Evolutionary conservation across 106 monocot species (phyloP).

Genomic region (Triglochin maritima): DNA sequence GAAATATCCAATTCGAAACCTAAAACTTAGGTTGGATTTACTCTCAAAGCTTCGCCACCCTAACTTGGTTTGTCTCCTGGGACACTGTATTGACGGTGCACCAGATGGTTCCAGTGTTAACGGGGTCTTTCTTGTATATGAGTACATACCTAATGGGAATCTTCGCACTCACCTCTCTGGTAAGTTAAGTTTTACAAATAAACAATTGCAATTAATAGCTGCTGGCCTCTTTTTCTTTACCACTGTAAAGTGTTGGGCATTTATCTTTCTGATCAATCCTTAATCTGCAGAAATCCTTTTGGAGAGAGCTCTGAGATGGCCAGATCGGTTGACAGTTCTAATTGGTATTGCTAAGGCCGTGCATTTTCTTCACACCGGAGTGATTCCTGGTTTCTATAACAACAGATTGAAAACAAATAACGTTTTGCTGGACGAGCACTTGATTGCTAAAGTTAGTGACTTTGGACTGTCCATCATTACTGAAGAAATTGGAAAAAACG

Average conservation of each 20-base stretch:
- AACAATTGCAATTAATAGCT: too few relatives aligned
- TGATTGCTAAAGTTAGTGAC: constrained; percentile 73
- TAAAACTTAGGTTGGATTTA: constrained; percentile 83
- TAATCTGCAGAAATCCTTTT: constrained; percentile 31
- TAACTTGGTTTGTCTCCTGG: constrained; percentile 84
- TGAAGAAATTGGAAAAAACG: constrained; percentile 69
- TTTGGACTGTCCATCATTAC: constrained; percentile 89
- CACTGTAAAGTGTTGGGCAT: background rate
- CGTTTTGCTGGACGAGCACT: constrained; percentile 84
- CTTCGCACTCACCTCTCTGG: constrained; percentile 63
- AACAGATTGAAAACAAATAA: constrained; percentile 56
- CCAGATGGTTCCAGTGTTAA: constrained; percentile 53
- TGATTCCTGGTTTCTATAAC: constrained; percentile 82
- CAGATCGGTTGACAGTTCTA: constrained; percentile 56
- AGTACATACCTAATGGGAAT: constrained; percentile 66
- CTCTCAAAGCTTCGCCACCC: constrained; percentile 97
- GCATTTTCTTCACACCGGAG: constrained; percentile 81
- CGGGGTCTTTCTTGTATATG: constrained; percentile 83
- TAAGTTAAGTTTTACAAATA: constrained; percentile 7
- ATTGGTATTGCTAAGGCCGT: constrained; percentile 76
- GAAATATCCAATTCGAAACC: constrained; percentile 69
- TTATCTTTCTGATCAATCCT: background rate
- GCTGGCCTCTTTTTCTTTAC: background rate
- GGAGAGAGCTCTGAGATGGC: constrained; percentile 70
- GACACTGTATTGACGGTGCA: constrained; percentile 71